Evolutionary conservation across 495 filamentous ascomycete genomes (phyloP).

Genomic region (Jackrogersella multiformis): DNA sequence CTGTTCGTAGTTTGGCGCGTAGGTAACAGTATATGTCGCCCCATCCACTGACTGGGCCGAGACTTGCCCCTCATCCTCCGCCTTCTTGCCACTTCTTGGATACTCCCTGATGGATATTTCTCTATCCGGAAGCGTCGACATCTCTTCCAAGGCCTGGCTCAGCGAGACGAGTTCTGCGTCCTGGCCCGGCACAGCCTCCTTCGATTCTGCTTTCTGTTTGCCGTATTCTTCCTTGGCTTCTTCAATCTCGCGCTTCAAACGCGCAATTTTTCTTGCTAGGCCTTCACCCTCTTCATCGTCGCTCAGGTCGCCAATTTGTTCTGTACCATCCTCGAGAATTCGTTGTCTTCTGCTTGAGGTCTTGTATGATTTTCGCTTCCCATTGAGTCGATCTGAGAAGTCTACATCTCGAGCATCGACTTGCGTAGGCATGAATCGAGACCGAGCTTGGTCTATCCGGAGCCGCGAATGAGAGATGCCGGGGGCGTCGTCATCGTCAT

Average conservation of each 20-base stretch:
- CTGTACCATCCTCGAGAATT: slow-evolving; percentile 65
- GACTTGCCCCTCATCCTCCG: slow-evolving; percentile 25
- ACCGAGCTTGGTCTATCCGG: slow-evolving; percentile 79
- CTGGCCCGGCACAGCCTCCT: slow-evolving; percentile 43
- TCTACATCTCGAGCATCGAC: slow-evolving; percentile 79
- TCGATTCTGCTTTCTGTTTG: slow-evolving; percentile 55
- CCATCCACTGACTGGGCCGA: slow-evolving; percentile 26
- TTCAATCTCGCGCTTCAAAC: slow-evolving; percentile 79
- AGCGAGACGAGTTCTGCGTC: slow-evolving; percentile 63
- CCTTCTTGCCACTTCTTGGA: slow-evolving; percentile 26
- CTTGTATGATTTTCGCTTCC: slow-evolving; percentile 82
- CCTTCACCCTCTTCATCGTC: slow-evolving; percentile 76
- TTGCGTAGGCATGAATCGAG: slow-evolving; percentile 75
- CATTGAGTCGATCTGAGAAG: slow-evolving; percentile 82
- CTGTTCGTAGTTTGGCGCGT: slow-evolving; percentile 66
- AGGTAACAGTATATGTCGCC: slow-evolving; percentile 63
- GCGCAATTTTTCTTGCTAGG: slow-evolving; percentile 77
- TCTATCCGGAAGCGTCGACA: slow-evolving; percentile 53
- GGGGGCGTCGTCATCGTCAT: slow-evolving; percentile 66
- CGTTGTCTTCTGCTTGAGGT: slow-evolving; percentile 72
- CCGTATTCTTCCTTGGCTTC: slow-evolving; percentile 76
- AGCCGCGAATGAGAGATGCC: slow-evolving; percentile 79
- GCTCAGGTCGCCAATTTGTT: slow-evolving; percentile 72
- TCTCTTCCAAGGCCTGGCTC: slow-evolving; percentile 70
- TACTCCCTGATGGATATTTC: slow-evolving; percentile 43